Percentiles rank a stretch among this genome's conserved stretches.
Conservation (phyloP, 2,329 filamentous ascomycete species). For the Calonectria hawksworthii region DNA sequence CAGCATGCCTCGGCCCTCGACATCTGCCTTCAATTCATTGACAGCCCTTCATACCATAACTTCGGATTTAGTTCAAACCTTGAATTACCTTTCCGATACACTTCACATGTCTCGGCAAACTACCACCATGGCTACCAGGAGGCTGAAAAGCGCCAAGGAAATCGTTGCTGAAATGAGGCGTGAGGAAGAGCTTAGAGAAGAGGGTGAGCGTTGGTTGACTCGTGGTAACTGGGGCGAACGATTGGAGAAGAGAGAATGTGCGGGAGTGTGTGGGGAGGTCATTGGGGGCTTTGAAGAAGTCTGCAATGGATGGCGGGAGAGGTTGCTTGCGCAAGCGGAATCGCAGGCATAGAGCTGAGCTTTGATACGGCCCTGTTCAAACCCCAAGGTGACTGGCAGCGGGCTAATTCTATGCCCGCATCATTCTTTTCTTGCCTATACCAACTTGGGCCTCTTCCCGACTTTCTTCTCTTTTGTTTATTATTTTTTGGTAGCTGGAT, state of each 20-base stretch:
- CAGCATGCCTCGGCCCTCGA: conserved; percentile 75
- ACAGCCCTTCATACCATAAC: conserved; percentile 79
- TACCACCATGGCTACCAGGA: conserved; percentile 83
- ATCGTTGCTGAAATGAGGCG: conserved; percentile 87
- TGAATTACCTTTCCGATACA: conserved; percentile 90
- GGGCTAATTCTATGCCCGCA: conserved; percentile 29
- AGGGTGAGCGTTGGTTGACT: conserved; percentile 86
- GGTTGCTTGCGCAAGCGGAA: conserved; percentile 77
- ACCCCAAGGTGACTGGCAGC: conserved; percentile 23
- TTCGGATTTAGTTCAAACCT: conserved; percentile 80
- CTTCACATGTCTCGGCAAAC: conserved; percentile 95
- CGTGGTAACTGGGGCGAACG: conserved; percentile 87
- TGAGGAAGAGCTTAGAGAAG: conserved; percentile 86
- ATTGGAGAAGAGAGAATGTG: conserved; percentile 83
- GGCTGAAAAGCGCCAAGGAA: conserved; percentile 85
- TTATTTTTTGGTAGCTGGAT: conserved; percentile 27
- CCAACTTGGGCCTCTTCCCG: conserved; percentile 18
- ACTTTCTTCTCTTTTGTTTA: conserved; percentile 24
- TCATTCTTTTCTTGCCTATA: conserved; percentile 24
- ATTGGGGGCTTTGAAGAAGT: conserved; percentile 93
- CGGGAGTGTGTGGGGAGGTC: conserved; percentile 86
- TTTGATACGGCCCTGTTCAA: conserved; percentile 3
- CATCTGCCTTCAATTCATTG: conserved; percentile 75
- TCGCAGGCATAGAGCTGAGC: conserved; percentile 52
- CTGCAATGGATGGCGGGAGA: conserved; percentile 86